These are phyloP conservation scores for Pholiota adiposa DNA, from an alignment of 1,284 basidiomycete genomes.

Conservation along the genomic window DNA sequence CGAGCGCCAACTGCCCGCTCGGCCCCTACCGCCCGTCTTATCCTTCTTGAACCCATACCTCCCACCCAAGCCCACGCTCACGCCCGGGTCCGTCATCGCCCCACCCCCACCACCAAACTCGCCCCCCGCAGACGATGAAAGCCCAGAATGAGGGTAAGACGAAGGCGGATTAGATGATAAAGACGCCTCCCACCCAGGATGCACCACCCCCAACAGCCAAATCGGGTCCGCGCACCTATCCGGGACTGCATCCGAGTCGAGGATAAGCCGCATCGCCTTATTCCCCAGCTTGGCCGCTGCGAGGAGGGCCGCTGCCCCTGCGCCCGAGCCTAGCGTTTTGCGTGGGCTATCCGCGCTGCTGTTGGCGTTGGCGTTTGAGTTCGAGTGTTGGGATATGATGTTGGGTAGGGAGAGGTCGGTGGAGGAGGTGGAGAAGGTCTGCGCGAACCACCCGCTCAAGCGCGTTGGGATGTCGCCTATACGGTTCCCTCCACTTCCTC, in stretches of 20 bases:
- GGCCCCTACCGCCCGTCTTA: conserved; percentile 38
- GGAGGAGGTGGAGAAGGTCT: conserved; percentile 70
- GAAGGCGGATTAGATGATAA: conserved; percentile 11
- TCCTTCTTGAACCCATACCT: background rate
- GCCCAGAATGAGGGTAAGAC: too few species aligned
- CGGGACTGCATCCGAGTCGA: conserved; percentile 82
- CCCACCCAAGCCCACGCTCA: background rate
- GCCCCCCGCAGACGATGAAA: too few species aligned
- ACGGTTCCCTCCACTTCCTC: conserved; percentile 19
- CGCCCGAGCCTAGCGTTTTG: too few species aligned
- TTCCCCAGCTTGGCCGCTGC: conserved; percentile 75
- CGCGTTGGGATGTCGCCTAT: conserved; percentile 53
- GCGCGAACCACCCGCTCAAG: conserved; percentile 78
- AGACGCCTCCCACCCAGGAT: conserved; percentile 66
- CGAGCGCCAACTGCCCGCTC: conserved; percentile 43
- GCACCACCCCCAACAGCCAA: conserved; percentile 83
- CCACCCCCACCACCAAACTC: background rate
- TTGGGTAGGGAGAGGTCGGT: conserved; percentile 71
- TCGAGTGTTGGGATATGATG: conserved; percentile 58
- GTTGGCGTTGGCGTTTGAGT: conserved; percentile 1
- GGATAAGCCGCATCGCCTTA: conserved; percentile 81
- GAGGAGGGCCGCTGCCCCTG: conserved; percentile 48
- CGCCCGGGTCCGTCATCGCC: background rate
- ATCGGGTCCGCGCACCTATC: conserved; percentile 82
- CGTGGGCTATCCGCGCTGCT: conserved; percentile 4